phyloP scores from a whole-genome alignment of 1,284 basidiomycete species.

The Sanghuangporus baumii region DNA sequence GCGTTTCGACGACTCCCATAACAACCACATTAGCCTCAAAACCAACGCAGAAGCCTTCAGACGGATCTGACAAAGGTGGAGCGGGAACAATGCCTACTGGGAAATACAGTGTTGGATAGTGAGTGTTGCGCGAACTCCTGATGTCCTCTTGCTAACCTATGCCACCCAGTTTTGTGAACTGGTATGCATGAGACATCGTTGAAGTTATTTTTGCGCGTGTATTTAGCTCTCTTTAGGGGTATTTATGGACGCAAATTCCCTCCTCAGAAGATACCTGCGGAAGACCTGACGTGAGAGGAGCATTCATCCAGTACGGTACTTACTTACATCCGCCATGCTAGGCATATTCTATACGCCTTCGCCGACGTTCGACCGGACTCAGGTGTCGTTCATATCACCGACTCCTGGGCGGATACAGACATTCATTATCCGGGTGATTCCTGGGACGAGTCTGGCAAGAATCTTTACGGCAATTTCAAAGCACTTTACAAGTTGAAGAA shows the following conservation, averaged over 20 bases:
- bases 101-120: conserved; percentile 79
- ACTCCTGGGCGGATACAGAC: conserved; percentile 90
- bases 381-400: conserved; percentile 85
- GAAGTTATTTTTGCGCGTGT: neutral
- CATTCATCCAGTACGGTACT: neutral
- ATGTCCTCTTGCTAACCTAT: conserved; percentile 10
- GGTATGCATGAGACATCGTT: conserved; percentile 35
- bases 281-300: conserved; percentile 73
- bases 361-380: conserved; percentile 79
- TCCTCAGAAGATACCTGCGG: conserved; percentile 72
- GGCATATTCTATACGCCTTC: conserved; percentile 85
- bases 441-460: conserved; percentile 82
- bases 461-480: conserved; percentile 94
- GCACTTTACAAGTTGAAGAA: conserved; percentile 89
- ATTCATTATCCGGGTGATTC: conserved; percentile 80
- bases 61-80: conserved; percentile 4
- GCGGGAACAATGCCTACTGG: conserved; percentile 32
- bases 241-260: conserved; percentile 90
- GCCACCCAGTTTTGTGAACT: conserved; percentile 63
- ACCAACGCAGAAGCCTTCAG: conserved; percentile 7
- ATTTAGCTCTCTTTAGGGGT: conserved; percentile 54
- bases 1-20: neutral
- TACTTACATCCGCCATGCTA: conserved; percentile 26
- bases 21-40: neutral
- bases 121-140: conserved; percentile 30